phyloP scores from a whole-genome alignment of 2,329 filamentous ascomycete species.

The Monosporascus ibericus region DNA sequence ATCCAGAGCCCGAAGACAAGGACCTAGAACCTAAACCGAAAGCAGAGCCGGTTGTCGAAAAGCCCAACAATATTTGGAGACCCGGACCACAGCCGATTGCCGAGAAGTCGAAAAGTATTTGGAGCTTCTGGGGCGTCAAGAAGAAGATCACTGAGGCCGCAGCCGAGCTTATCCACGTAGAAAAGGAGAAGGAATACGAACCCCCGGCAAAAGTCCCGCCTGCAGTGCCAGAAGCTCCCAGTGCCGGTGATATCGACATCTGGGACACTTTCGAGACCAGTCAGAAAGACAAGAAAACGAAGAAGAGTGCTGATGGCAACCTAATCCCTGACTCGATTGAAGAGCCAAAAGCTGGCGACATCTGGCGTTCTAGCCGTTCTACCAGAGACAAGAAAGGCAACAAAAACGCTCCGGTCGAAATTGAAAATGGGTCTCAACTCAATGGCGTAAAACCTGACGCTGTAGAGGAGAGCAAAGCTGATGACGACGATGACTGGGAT shows the following conservation, averaged over 20 bases:
- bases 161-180: conserved; percentile 13
- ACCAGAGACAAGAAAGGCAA: conserved; percentile 45
- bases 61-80: conserved; percentile 5
- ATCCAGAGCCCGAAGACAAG: too few species aligned
- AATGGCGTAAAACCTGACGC: conserved; percentile 41
- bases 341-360: conserved; percentile 34
- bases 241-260: conserved; percentile 14
- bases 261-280: conserved; percentile 11
- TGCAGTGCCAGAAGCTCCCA: conserved; percentile 12
- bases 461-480: conserved; percentile 36
- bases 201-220: conserved; percentile 6
- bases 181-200: conserved; percentile 12
- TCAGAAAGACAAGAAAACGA: conserved; percentile 18
- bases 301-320: conserved; percentile 22
- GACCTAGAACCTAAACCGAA: conserved; percentile 17
- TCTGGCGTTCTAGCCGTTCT: conserved; percentile 28
- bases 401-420: conserved; percentile 43
- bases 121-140: conserved; percentile 26
- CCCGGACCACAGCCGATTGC: not conserved
- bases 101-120: conserved; percentile 8
- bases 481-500: conserved; percentile 38
- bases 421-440: conserved; percentile 39
- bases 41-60: conserved; percentile 24
- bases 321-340: conserved; percentile 36
- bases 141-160: conserved; percentile 21